These are phyloP conservation scores for Dacryopinax primogenitus DNA, from an alignment of 768 basidiomycete genomes.

Conservation along the genomic window DNA sequence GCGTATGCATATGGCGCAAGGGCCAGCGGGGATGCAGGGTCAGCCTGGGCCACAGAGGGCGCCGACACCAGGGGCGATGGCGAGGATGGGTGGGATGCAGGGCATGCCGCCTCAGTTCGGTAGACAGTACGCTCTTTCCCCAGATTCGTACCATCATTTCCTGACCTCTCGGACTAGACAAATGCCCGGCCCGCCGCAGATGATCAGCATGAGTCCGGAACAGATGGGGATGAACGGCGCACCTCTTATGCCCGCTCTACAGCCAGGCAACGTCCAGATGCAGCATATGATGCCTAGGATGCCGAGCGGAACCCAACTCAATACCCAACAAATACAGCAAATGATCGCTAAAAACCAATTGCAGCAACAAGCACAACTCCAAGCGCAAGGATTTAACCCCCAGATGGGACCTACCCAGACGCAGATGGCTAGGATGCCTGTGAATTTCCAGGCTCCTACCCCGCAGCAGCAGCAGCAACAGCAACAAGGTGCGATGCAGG, in stretches of 20 bases:
- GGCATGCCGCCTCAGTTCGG: not conserved
- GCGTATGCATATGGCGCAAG: slow-evolving; percentile 28
- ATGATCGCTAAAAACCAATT: not conserved
- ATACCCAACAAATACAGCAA: not conserved
- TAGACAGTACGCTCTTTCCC: not conserved
- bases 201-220: not conserved
- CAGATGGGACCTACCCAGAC: not conserved
- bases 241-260: not conserved
- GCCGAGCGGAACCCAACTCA: not conserved
- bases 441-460: slow-evolving; percentile 17
- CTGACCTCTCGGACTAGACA: too few relatives aligned
- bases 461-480: slow-evolving; percentile 20
- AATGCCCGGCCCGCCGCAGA: slow-evolving; percentile 26
- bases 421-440: slow-evolving; percentile 21
- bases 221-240: not conserved
- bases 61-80: slow-evolving; percentile 32
- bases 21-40: slow-evolving; percentile 24
- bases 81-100: slow-evolving; percentile 29
- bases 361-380: not conserved
- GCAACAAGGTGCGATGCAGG: slow-evolving; percentile 13
- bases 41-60: slow-evolving; percentile 21
- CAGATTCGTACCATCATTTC: too few relatives aligned
- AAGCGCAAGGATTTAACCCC: not conserved
- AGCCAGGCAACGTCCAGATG: slow-evolving; percentile 3
- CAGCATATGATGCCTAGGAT: not conserved